Base-by-base conservation (phyloP, 2,329 filamentous ascomycete species). In the Cercospora berteroae region DNA sequence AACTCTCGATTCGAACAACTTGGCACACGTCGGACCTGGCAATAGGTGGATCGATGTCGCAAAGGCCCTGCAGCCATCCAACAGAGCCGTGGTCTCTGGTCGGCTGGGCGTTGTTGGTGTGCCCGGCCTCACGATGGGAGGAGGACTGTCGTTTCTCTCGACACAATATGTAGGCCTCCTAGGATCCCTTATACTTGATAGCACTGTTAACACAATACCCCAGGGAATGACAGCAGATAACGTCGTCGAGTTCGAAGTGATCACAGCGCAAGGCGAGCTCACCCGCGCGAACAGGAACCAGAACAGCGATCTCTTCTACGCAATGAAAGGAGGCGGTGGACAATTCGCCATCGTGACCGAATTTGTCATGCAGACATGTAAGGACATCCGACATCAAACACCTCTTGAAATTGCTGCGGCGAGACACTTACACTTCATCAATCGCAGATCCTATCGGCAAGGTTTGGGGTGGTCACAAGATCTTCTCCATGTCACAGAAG, bases 401-500 rank as follows among this genome's bases (percentile, higher is more conserved):
- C 4, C 31, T 0, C 16, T 39, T n/a, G 2, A 39, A 39, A 39
- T 2, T 8, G 36, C 36, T 39, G 36, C 6, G 16, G 16, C 16
- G 23, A 52, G 12, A 52, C 23, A 4, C 48, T 52, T 5, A 52
- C 48, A 52, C 13, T 12, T n/a, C 23, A 9, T 5, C 55, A 29
- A 36, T 58, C 27, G 16, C 18, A 58, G 55, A 70, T 48, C 55
- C 60, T 8, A 67, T 63, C 62, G 67, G 52, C 13, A 39, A 73
- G 50, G 70, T 84, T 60, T 84, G 83, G 83, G 82, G 82, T 60
- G 83, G 83, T n/a, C 80, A 81, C 72, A 77, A 81, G 31, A 70
- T 83, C 56, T 83, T 79, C 71, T 74, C 69, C 56, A 71, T 70
- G 57, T 77, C 77, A 72, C 74, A 78, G 71, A 79, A 80, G 5